Conservation (phyloP, 192 early-diverging fungal genomes). For the Podila verticillata region DNA sequence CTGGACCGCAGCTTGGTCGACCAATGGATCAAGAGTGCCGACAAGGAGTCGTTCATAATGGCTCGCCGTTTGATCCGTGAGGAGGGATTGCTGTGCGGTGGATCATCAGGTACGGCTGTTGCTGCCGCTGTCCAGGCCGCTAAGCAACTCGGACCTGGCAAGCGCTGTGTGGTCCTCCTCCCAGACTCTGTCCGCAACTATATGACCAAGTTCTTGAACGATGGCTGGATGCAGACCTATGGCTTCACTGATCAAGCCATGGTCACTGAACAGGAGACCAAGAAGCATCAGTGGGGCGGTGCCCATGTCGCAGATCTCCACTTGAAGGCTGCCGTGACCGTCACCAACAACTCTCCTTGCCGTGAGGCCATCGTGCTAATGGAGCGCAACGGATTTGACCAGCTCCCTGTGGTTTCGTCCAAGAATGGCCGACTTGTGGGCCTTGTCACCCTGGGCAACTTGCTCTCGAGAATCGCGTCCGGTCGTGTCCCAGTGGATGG, state of each 20-base stretch:
- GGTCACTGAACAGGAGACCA: conserved; percentile 64
- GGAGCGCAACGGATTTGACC: conserved; percentile 88
- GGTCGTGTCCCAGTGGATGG: conserved; percentile 67
- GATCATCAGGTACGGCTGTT: conserved; percentile 93
- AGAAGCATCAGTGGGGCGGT: conserved; percentile 74
- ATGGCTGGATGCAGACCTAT: conserved; percentile 90
- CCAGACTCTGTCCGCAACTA: conserved; percentile 98
- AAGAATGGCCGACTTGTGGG: conserved; percentile 66
- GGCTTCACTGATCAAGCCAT: conserved; percentile 84
- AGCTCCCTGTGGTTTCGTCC: conserved; percentile 83
- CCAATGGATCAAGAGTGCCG: conserved; percentile 92
- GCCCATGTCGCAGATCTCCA: conserved; percentile 81
- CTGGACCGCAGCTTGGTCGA: conserved; percentile 84
- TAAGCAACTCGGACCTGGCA: conserved; percentile 79
- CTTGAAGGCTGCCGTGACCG: conserved; percentile 82
- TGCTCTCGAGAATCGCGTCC: conserved; percentile 79
- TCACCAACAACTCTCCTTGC: conserved; percentile 72
- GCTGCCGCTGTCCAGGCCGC: conserved; percentile 83
- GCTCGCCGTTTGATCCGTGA: conserved; percentile 93
- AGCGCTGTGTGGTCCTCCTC: conserved; percentile 91
- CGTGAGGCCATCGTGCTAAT: conserved; percentile 83
- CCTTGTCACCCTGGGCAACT: conserved; percentile 85
- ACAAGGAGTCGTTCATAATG: conserved; percentile 93
- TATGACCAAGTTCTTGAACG: conserved; percentile 98
- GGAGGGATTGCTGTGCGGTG: conserved; percentile 93